phyloP scores from a whole-genome alignment of 345 rosid genomes.

The Melaleuca alternifolia region DNA sequence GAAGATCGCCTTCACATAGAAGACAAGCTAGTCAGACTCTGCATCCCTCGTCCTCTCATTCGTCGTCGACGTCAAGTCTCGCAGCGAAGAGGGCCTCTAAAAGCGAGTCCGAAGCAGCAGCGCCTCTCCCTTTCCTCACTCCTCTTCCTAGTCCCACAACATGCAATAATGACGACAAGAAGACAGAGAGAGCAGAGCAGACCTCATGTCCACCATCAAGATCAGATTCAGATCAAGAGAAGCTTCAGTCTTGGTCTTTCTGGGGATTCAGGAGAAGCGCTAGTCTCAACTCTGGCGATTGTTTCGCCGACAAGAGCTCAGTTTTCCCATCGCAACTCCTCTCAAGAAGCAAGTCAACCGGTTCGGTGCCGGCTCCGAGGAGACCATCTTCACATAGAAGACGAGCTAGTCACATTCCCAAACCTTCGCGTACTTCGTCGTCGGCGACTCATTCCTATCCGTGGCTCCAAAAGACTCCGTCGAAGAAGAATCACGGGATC shows the following conservation, averaged over 20 bases:
- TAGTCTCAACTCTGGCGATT: constrained; percentile 44
- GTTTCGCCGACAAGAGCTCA: constrained; percentile 20
- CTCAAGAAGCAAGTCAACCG: constrained; percentile 60
- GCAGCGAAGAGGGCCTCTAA: not conserved
- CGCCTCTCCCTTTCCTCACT: not conserved
- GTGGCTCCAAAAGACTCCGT: constrained; percentile 29
- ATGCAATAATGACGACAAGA: not conserved
- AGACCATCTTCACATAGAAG: not conserved
- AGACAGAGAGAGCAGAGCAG: not conserved
- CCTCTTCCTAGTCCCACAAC: not conserved
- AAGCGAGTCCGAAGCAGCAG: not conserved
- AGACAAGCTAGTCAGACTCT: not conserved
- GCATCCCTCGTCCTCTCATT: not conserved
- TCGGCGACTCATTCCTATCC: constrained; percentile 21
- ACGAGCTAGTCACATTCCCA: not conserved
- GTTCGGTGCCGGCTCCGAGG: constrained; percentile 33
- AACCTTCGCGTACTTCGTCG: not conserved
- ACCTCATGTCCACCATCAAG: not conserved
- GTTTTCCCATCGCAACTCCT: constrained; percentile 52
- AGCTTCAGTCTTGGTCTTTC: constrained; percentile 37
- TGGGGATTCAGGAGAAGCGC: constrained; percentile 79
- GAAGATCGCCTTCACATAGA: constrained; percentile 1
- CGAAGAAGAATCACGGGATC: constrained; percentile 23
- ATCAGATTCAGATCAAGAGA: constrained; percentile 11
- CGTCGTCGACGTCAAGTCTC: constrained; percentile 2